Base-by-base conservation (phyloP, 2,329 filamentous ascomycete species). In the Fusarium cyanostomum region DNA sequence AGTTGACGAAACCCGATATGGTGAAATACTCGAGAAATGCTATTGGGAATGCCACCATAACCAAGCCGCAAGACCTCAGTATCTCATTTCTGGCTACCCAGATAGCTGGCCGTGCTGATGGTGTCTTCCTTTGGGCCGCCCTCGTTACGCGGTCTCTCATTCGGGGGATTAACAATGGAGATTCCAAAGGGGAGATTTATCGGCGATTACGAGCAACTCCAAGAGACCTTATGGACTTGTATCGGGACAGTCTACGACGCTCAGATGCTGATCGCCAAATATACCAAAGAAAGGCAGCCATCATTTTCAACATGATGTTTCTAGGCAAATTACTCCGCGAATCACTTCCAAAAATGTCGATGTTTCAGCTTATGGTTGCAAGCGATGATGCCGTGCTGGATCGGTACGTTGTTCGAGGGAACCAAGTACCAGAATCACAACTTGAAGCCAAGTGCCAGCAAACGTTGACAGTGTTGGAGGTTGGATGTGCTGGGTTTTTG, bases 101-200 rank as follows among this genome's bases (percentile, higher is more conserved):
- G 1, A 31, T 59, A 33, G 48, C 34, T 1, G 5, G 1, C 2
- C 5, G 12, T 1, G 43, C 56, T 4, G 18, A 56, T 0, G 56
- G 56, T 2, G 31, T 59, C 7, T 59, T 59, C 28, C 12, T 59
- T 1, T 59, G 52, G 52, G 52, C 13, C 8, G 16, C 56, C 7
- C 11, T 59, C 8, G 44, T 45, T 2, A 56, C 52, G 1, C 38
- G 24, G 1, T 59, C 56, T 3, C 7, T 45, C 12, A 26, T 59
- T 2, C 15, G 56, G n/a, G 52, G 52, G 1, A 8, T 59, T 1
- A 51, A 50, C 8, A 55, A 59, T 9, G 56, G 44, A 3, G 51
- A 59, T 8, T 9, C 33, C 2, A 1, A 16, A 3, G 2, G 18
- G 0, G 3, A 33, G 10, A 50, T 55, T 7, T 10, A 26, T 0